Base-by-base conservation (phyloP, 208 protist species). In the Acanthamoeba castellanii region DNA sequence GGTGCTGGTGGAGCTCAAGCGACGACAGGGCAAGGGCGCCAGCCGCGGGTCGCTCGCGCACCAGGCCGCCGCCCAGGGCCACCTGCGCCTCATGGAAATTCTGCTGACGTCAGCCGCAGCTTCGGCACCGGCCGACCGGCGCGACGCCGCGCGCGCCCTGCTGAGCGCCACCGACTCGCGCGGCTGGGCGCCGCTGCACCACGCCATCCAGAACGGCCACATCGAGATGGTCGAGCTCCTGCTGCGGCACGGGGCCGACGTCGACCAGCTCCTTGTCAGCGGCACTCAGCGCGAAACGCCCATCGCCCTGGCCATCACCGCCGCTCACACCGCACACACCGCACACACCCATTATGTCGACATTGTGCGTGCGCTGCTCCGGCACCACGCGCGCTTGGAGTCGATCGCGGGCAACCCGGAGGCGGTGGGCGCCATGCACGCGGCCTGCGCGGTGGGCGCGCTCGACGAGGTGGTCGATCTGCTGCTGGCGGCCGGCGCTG, bases 221-320 rank as follows among this genome's bases (percentile, higher is more conserved):
- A 0, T 42, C 27, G 68, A 25, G 68, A 42, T 42, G 30, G 32
- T 42, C 27, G 68, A 76, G n/a, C 68, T 76, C 30, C 68, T 76
- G 27, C 68, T 76, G 27, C 68, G 68, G 68, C 32, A 76, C n/a
- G 68, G 68, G n/a, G 68, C 68, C 27, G 68, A 76, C n/a, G 30
- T 42, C 30, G 32, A 76, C 2, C 68, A 42, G 68, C 27, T 76
- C 32, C 11, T n/a, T 2, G n/a, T 7, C 32, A 76, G n/a, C 22
- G 16, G 22, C 27, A 9, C 45, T 2, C 45, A 4, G 45, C n/a
- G 9, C 27, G 30, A 76, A 0, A 76, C 25, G 3, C 68, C 68
- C 22, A 25, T 76, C 25, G n/a, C 68, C 14, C 32, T 76, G 0
- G 68, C 68, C 8, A 32, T 76, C 14, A 13, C 30, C 45, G 45